A percentile compares a stretch with the other conserved stretches of the same genome.
phyloP scores from a whole-genome alignment of 768 basidiomycete species.

The Phanerodontia chrysosporium region DNA sequence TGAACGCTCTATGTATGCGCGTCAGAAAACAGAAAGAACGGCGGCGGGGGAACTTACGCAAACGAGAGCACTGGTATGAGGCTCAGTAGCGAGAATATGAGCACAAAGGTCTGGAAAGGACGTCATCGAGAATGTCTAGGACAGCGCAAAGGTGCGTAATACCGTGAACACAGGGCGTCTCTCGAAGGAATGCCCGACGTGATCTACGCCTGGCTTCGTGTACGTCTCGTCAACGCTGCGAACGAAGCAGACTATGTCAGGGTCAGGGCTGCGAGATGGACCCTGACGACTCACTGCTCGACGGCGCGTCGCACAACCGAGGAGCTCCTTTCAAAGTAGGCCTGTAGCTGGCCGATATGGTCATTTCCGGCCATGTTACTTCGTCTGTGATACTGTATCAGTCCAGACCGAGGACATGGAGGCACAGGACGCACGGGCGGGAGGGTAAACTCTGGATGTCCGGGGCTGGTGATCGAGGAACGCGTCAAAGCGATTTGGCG shows the following conservation, averaged over 20 bases:
- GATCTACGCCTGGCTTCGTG: slow-evolving; percentile 9
- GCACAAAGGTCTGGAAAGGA: slow-evolving; percentile 14
- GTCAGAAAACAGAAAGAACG: background rate
- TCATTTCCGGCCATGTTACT: background rate
- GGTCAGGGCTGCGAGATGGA: background rate
- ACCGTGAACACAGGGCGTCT: slow-evolving; percentile 17
- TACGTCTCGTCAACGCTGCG: slow-evolving; percentile 15
- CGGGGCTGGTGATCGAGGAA: background rate
- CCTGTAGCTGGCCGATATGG: background rate
- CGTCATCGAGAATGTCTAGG: background rate
- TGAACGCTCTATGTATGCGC: slow-evolving; percentile 13
- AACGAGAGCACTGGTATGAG: slow-evolving; percentile 19
- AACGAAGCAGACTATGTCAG: background rate
- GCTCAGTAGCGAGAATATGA: slow-evolving; percentile 15
- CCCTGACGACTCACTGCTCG: slow-evolving; percentile 11
- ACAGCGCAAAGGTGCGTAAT: background rate
- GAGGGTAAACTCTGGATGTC: background rate
- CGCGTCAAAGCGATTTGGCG: background rate
- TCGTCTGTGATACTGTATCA: background rate
- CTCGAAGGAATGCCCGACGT: slow-evolving; percentile 9
- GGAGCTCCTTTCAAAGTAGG: slow-evolving; percentile 20
- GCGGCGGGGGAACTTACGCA: slow-evolving; percentile 11
- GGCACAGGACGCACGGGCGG: background rate
- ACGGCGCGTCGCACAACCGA: slow-evolving; percentile 10
- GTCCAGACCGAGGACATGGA: background rate